These are phyloP conservation scores for Neurospora sublineolata DNA, from an alignment of 495 filamentous ascomycete genomes.

Conservation along the genomic window DNA sequence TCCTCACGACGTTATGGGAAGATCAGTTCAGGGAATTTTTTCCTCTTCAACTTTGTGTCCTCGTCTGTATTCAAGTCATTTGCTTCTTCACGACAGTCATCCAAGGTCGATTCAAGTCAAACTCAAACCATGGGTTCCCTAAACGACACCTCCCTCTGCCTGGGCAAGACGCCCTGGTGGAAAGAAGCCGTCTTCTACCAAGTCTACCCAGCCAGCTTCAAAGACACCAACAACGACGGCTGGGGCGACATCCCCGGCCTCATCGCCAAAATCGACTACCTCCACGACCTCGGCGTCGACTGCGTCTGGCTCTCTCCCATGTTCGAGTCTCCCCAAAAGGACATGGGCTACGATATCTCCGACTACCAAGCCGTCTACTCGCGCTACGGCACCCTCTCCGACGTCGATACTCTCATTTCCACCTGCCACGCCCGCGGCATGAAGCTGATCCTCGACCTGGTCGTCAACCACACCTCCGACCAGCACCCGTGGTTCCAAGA, in stretches of 20 bases:
- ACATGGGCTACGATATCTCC: constrained; percentile 59
- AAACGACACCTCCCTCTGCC: neutral
- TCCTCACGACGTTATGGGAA: neutral
- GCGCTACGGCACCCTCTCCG: constrained; percentile 50
- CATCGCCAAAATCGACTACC: constrained; percentile 53
- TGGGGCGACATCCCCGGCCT: constrained; percentile 59
- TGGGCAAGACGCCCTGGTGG: constrained; percentile 8
- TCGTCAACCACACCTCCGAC: constrained; percentile 62
- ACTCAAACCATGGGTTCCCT: neutral
- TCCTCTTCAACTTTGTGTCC: neutral
- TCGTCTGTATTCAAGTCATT: neutral
- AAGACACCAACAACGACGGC: constrained; percentile 57
- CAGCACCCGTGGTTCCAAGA: constrained; percentile 60
- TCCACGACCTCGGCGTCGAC: constrained; percentile 51
- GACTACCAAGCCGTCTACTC: constrained; percentile 54
- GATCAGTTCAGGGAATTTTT: neutral
- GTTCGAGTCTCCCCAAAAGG: constrained; percentile 53
- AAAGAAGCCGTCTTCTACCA: constrained; percentile 42
- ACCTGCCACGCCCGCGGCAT: constrained; percentile 46
- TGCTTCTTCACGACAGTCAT: neutral
- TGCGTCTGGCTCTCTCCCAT: constrained; percentile 59
- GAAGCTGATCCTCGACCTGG: constrained; percentile 59
- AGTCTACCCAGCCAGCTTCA: constrained; percentile 51
- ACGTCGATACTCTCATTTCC: constrained; percentile 53
- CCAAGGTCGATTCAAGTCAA: neutral